A percentile compares a stretch with the other conserved stretches of the same genome.
Conservation (phyloP, 2,329 filamentous ascomycete species). For the Pseudogymnoascus sp. region DNA sequence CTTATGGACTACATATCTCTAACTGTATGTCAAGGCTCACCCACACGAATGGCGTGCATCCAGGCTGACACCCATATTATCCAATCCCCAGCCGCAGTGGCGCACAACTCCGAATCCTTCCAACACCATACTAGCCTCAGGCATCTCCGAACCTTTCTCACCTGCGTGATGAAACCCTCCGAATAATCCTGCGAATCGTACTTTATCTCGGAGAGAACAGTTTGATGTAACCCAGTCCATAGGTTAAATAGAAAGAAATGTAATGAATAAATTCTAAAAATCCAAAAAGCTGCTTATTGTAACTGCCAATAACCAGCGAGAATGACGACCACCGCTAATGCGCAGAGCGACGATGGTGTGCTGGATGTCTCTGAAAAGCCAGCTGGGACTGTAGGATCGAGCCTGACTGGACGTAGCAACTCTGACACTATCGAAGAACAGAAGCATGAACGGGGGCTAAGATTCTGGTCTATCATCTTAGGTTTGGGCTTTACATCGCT, state of each 20-base stretch:
- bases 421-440: not conserved
- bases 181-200: not conserved
- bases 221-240: not conserved
- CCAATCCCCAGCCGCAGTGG: not conserved
- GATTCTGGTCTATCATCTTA: not conserved
- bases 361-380: not conserved
- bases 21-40: not conserved
- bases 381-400: not conserved
- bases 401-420: not conserved
- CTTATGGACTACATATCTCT: not conserved
- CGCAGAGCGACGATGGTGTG: not conserved
- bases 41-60: not conserved
- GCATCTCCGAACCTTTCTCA: conserved; percentile 3
- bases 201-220: not conserved
- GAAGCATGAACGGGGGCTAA: not conserved
- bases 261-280: not conserved
- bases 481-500: not conserved
- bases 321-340: not conserved
- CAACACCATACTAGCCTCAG: not conserved
- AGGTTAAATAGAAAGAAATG: not conserved
- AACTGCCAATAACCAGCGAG: not conserved
- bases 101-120: not conserved
- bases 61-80: not conserved
- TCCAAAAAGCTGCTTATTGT: not conserved
- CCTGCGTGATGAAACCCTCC: not conserved